These are phyloP conservation scores for Chlorella vulgaris DNA, from an alignment of 139 green algal species.

Conservation along the genomic window DNA sequence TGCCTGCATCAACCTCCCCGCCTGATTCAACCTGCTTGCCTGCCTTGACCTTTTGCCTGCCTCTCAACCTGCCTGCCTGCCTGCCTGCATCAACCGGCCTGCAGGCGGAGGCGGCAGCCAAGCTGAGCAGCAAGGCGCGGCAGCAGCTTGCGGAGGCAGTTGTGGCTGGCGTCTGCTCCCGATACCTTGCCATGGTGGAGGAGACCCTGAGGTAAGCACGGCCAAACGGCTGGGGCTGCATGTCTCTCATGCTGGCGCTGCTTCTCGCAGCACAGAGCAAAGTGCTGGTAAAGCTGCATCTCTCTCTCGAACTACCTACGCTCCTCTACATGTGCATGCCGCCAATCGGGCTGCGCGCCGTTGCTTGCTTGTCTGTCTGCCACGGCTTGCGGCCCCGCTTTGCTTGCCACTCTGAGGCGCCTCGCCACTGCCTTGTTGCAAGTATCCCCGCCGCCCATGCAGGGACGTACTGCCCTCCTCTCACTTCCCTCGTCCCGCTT, in stretches of 20 bases:
- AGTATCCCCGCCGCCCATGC: too few species aligned
- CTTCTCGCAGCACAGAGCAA: too few species aligned
- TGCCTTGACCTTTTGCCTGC: not conserved
- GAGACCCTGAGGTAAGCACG: slow-evolving; percentile 72
- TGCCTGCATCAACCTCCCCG: not conserved
- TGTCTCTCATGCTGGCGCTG: too few species aligned
- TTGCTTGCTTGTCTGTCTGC: too few species aligned
- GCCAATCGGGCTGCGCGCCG: too few species aligned
- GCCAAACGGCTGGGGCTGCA: not conserved
- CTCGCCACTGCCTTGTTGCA: too few species aligned
- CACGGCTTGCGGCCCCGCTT: too few species aligned
- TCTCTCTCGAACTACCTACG: too few species aligned
- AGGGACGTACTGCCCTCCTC: not conserved
- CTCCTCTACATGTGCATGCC: too few species aligned
- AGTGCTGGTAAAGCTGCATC: too few species aligned
- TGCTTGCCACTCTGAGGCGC: too few species aligned
- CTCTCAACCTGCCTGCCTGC: too few species aligned
- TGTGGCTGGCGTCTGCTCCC: slow-evolving; percentile 42
- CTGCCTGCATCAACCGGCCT: not conserved
- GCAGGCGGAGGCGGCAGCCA: not conserved
- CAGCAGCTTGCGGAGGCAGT: slow-evolving; percentile 43
- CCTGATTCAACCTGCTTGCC: not conserved
- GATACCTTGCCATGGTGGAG: slow-evolving; percentile 61
- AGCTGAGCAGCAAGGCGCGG: slow-evolving; percentile 17
- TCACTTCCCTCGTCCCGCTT: not conserved